Evolutionary conservation across 495 filamentous ascomycete species (phyloP).

Genomic region (Apiosordaria backusii): DNA sequence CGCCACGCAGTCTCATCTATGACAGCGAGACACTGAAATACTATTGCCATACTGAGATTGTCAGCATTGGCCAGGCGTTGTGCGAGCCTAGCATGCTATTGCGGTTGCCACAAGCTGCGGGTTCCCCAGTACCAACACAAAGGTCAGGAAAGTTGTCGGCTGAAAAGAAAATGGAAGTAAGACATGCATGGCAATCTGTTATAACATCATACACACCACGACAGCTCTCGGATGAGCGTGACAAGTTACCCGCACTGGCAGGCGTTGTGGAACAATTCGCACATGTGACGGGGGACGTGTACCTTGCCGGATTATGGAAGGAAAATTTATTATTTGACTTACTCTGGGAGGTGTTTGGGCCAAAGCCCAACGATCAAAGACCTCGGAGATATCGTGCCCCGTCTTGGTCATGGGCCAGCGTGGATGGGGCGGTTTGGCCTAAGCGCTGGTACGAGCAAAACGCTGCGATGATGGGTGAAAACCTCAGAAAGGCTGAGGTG

Average conservation of each 20-base stretch:
- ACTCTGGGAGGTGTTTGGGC: background rate
- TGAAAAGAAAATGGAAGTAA: background rate
- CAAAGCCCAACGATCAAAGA: background rate
- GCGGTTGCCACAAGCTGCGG: background rate
- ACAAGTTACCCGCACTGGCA: background rate
- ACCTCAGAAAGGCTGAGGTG: background rate
- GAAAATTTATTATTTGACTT: background rate
- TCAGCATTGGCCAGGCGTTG: slow-evolving; percentile 1
- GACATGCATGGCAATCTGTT: background rate
- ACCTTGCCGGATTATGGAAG: background rate
- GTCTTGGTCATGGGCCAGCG: background rate
- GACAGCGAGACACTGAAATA: background rate
- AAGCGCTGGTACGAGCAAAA: background rate
- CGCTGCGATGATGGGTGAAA: background rate
- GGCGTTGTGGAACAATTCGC: slow-evolving; percentile 1
- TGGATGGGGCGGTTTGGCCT: background rate
- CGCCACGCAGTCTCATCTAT: background rate
- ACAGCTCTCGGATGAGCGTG: background rate
- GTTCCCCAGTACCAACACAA: background rate
- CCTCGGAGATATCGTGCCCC: background rate
- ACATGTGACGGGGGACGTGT: background rate
- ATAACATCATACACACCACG: background rate
- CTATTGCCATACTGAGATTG: background rate
- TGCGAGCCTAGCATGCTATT: background rate
- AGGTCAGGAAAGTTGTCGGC: background rate